Percentiles rank a stretch among this genome's conserved stretches.
These are phyloP conservation scores for Leccinum huronense DNA, from an alignment of 1,284 basidiomycete species.

Conservation along the genomic window DNA sequence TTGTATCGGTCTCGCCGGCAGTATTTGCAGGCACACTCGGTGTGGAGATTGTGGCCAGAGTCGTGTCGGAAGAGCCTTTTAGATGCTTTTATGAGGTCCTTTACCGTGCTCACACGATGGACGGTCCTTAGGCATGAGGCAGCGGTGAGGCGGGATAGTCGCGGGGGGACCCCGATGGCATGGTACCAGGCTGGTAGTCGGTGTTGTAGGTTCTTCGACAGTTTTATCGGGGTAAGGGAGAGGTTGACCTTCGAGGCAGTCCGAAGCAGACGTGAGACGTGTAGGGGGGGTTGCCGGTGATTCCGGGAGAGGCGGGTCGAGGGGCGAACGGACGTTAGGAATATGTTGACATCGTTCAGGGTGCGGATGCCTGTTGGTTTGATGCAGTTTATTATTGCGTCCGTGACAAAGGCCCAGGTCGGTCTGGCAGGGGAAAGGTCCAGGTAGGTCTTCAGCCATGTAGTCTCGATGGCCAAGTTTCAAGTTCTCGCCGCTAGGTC, in stretches of 20 bases:
- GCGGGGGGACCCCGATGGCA: not conserved
- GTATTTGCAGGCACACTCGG: too few species aligned
- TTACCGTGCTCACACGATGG: not conserved
- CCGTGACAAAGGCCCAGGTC: not conserved
- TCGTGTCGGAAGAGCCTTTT: not conserved
- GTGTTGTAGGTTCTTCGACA: not conserved
- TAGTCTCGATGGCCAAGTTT: not conserved
- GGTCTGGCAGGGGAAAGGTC: not conserved
- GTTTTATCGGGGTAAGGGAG: not conserved
- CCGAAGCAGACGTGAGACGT: not conserved
- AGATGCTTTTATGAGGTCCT: not conserved
- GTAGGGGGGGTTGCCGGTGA: not conserved
- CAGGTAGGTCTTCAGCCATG: not conserved
- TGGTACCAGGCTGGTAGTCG: not conserved
- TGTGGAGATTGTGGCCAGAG: too few species aligned
- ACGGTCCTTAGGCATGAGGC: not conserved
- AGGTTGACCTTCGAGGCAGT: not conserved
- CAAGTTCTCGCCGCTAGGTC: not conserved
- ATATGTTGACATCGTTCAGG: not conserved
- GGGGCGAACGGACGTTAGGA: not conserved
- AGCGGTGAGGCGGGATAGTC: not conserved
- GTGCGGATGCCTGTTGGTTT: not conserved
- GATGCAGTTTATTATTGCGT: slow-evolving; percentile 3
- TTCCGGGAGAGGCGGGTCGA: not conserved
- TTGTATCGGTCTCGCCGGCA: not conserved